A percentile compares a stretch with the other conserved stretches of the same genome.
Evolutionary conservation across 257 asterid genomes (phyloP).

Genomic region (Forsythia suspensa): DNA sequence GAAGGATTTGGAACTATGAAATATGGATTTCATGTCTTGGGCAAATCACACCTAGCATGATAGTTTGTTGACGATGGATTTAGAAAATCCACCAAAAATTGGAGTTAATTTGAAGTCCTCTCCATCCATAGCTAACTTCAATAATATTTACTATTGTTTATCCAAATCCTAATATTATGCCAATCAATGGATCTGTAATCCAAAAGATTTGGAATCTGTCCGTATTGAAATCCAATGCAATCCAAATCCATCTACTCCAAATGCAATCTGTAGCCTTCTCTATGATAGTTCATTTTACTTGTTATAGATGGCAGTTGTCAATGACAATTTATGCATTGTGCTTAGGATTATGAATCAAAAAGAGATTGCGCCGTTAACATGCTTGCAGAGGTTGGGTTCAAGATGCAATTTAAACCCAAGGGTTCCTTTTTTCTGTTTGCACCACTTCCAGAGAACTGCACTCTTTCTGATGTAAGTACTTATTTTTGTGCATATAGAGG

Average conservation of each 20-base stretch:
- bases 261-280: constrained; percentile 4
- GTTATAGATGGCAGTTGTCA: neutral
- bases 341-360: constrained; percentile 72
- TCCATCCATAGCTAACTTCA: neutral
- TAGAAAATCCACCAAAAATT: neutral
- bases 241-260: neutral
- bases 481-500: neutral
- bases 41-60: neutral
- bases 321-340: constrained; percentile 10
- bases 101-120: neutral
- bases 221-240: neutral
- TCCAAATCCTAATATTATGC: neutral
- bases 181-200: neutral
- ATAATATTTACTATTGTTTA: neutral
- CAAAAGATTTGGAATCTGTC: neutral
- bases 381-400: constrained; percentile 71
- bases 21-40: neutral
- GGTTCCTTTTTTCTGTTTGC: constrained; percentile 79
- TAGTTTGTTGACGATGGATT: neutral
- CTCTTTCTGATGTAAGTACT: constrained; percentile 70
- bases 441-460: constrained; percentile 72
- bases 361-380: constrained; percentile 60
- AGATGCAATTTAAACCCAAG: constrained; percentile 53
- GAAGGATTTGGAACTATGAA: neutral
- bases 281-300: neutral